A percentile compares a stretch with the other conserved stretches of the same genome.
These are phyloP conservation scores for Xylariaceae sp. DNA, from an alignment of 2,329 filamentous ascomycete species.

Conservation along the genomic window DNA sequence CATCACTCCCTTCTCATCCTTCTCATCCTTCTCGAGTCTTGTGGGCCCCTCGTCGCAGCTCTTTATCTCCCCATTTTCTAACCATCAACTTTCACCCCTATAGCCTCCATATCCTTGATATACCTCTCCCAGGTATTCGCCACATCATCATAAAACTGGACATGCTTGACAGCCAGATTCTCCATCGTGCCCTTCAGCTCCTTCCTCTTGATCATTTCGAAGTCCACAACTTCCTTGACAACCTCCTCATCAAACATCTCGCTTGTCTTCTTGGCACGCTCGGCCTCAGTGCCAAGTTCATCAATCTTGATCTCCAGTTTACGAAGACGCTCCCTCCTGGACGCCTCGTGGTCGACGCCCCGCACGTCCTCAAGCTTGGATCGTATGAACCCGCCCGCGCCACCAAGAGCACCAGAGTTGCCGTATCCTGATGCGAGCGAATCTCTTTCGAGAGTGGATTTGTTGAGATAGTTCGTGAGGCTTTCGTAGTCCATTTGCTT, in stretches of 20 bases:
- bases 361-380: slow-evolving; percentile 95
- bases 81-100: slow-evolving; percentile 16
- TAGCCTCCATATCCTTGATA: slow-evolving; percentile 75
- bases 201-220: slow-evolving; percentile 91
- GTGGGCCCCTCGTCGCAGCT: no score
- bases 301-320: slow-evolving; percentile 93
- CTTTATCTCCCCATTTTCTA: background rate
- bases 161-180: slow-evolving; percentile 77
- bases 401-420: slow-evolving; percentile 55
- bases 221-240: slow-evolving; percentile 86
- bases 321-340: slow-evolving; percentile 78
- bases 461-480: slow-evolving; percentile 91
- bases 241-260: slow-evolving; percentile 97
- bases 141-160: slow-evolving; percentile 79
- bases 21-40: no score
- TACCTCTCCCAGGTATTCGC: slow-evolving; percentile 87
- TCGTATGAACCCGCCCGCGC: slow-evolving; percentile 82
- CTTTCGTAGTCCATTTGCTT: slow-evolving; percentile 98
- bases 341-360: slow-evolving; percentile 93
- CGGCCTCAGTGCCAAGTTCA: slow-evolving; percentile 84
- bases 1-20: no score
- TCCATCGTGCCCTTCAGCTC: slow-evolving; percentile 90
- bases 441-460: slow-evolving; percentile 84
- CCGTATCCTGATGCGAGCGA: slow-evolving; percentile 61
- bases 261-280: slow-evolving; percentile 78